Evolutionary conservation across 495 filamentous ascomycete genomes (phyloP), one percentile per base, ranked within the genome.

Genomic region (Apiosordaria backusii): DNA sequence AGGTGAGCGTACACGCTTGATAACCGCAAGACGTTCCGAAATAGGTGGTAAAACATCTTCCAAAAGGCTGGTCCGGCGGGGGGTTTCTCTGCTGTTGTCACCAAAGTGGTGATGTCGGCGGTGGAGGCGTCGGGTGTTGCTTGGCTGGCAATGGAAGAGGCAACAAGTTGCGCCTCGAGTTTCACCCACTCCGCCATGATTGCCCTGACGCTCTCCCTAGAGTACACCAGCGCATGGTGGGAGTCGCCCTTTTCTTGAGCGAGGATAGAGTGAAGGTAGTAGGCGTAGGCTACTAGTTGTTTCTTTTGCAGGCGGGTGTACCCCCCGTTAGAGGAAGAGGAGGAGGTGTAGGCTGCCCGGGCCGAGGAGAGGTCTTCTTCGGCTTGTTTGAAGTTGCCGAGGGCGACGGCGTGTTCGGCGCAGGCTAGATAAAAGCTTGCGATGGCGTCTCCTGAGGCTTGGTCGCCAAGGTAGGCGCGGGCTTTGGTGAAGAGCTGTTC

Each of bases 1-100:
- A 93, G 84, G 63, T 93, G 87, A 4, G 91, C 86, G 65, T 90
- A 97, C 18, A 96, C 76, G 22, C 81, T 82, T 4, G 92, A 91
- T 4, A 96, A 84, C 62, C 92, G 87, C 57, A 86, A 71, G 27
- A 94, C 76, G 57, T 86, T 85, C 4, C 84, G 85, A 71, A 91
- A 89, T 26, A 97, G 80, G 9, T 86, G 85, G 35, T 86, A 83
- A 50, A 96, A 86, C 6, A 97, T 79, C 21, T 85, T 80, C 95
- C 95, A 99, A 67, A 95, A 93, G 15, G 84, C 83, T 0, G 92
- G 86, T 2, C 90, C 89, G 18, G 82, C 15, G 26, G 16, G 70
- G 3, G 53, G 61, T 4, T 59, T 40, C 4, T 50, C 61, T 45
- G 35, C 35, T 7, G 35, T 22, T 55, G 72, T 63, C 60, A 70